Percentiles rank a stretch among this genome's conserved stretches.
Evolutionary conservation across 345 rosid genomes (phyloP).

Genomic region (Citrus glauca): DNA sequence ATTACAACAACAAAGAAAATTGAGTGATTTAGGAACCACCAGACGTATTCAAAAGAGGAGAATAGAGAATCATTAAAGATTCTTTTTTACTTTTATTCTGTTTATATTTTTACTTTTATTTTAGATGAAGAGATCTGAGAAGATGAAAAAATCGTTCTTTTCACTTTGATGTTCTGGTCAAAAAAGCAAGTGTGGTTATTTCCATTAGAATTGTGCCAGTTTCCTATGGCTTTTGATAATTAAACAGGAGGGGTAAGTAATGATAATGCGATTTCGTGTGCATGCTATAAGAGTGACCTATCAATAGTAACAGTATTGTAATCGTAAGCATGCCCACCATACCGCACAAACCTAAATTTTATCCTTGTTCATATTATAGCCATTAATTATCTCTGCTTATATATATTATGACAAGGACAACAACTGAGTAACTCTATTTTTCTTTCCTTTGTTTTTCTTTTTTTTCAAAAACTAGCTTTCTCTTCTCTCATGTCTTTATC

Average conservation of each 20-base stretch:
- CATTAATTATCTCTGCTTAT: neutral
- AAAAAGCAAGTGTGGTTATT: conserved; percentile 8
- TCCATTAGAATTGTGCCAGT: no score
- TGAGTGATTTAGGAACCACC: conserved; percentile 10
- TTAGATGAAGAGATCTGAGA: neutral
- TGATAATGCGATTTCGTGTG: no score
- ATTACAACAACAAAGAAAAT: conserved; percentile 25
- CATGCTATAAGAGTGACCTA: neutral
- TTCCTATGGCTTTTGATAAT: no score
- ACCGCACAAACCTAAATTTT: neutral
- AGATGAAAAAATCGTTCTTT: neutral
- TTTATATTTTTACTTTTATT: neutral
- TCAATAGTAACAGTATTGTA: neutral
- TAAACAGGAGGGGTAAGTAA: no score
- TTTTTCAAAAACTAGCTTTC: neutral
- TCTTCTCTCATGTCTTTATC: neutral
- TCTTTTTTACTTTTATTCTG: neutral
- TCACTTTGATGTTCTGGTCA: conserved; percentile 6
- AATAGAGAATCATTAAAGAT: neutral
- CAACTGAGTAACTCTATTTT: neutral
- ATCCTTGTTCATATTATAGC: neutral
- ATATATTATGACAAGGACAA: neutral
- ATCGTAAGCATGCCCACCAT: neutral
- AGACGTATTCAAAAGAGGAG: conserved; percentile 4
- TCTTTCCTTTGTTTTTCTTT: neutral